These are phyloP conservation scores for Aspergillus awamori DNA, from an alignment of 2,329 filamentous ascomycete species.

Conservation along the genomic window DNA sequence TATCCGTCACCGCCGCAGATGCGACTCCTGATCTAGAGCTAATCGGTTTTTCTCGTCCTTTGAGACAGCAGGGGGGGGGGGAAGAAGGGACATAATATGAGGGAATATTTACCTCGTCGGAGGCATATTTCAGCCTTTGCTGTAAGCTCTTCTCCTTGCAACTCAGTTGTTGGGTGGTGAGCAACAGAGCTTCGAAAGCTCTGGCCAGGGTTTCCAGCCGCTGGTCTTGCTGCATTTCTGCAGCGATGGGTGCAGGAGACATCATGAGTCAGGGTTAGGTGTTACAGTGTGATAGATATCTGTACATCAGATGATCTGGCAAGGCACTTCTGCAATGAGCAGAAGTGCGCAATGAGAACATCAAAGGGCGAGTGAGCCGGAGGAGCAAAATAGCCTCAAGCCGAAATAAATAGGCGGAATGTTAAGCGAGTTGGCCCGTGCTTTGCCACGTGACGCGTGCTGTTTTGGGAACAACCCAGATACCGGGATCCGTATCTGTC, in stretches of 20 bases:
- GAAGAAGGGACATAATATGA: slow-evolving; percentile 3
- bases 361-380: slow-evolving; percentile 18
- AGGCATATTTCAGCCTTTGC: slow-evolving; percentile 40
- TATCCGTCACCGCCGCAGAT: slow-evolving; percentile 65
- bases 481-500: not conserved
- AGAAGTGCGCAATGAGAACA: slow-evolving; percentile 30
- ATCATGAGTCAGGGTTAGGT: slow-evolving; percentile 27
- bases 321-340: slow-evolving; percentile 29
- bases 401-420: slow-evolving; percentile 24
- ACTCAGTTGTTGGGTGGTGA: slow-evolving; percentile 44
- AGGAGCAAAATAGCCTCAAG: slow-evolving; percentile 25
- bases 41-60: slow-evolving; percentile 60
- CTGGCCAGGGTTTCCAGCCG: slow-evolving; percentile 42
- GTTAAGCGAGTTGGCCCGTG: slow-evolving; percentile 43
- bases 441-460: slow-evolving; percentile 28
- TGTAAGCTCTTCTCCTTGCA: slow-evolving; percentile 44
- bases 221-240: slow-evolving; percentile 36
- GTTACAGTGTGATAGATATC: slow-evolving; percentile 28
- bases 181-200: slow-evolving; percentile 47
- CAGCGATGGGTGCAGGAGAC: slow-evolving; percentile 35
- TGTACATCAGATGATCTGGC: slow-evolving; percentile 25
- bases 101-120: slow-evolving; percentile 42
- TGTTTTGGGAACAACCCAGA: not conserved
- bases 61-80: slow-evolving; percentile 30
- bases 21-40: slow-evolving; percentile 85